These are phyloP conservation scores for Lepidium didymum DNA, from an alignment of 345 rosid genomes.

Conservation along the genomic window DNA sequence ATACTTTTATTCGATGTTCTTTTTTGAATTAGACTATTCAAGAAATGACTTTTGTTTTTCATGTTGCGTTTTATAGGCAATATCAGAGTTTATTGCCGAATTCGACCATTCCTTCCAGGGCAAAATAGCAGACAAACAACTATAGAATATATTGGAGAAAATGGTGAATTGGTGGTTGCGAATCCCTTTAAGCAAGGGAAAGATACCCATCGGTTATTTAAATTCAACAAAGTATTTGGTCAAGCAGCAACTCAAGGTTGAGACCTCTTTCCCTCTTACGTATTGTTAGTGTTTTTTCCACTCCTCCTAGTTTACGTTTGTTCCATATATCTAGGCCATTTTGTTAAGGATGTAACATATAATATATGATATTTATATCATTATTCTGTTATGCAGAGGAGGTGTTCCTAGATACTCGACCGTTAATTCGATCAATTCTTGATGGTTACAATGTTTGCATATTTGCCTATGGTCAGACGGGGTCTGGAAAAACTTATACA, in stretches of 20 bases:
- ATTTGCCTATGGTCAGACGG: slow-evolving; percentile 99
- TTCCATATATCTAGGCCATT: background rate
- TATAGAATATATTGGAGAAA: slow-evolving; percentile 74
- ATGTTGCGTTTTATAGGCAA: slow-evolving; percentile 52
- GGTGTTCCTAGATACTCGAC: slow-evolving; percentile 83
- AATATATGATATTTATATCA: background rate
- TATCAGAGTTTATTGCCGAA: slow-evolving; percentile 93
- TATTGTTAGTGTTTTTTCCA: background rate
- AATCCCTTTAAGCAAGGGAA: slow-evolving; percentile 83
- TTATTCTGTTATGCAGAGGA: slow-evolving; percentile 51
- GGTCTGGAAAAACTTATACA: slow-evolving; percentile 97
- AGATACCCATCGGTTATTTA: slow-evolving; percentile 70
- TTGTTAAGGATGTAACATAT: background rate
- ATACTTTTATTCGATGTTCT: slow-evolving; percentile 1
- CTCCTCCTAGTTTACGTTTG: background rate
- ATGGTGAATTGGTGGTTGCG: slow-evolving; percentile 80
- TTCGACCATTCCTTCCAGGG: slow-evolving; percentile 87
- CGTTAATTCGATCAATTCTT: slow-evolving; percentile 86
- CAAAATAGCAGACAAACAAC: slow-evolving; percentile 68
- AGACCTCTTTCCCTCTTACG: background rate
- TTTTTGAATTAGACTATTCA: slow-evolving; percentile 3
- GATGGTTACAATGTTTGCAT: slow-evolving; percentile 96
- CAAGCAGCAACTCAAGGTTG: slow-evolving; percentile 82
- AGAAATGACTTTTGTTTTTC: slow-evolving; percentile 12
- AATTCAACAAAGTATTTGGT: slow-evolving; percentile 85